Evolutionary conservation across 805 yeast species (phyloP).

Genomic region (Candida sphagnicola): DNA sequence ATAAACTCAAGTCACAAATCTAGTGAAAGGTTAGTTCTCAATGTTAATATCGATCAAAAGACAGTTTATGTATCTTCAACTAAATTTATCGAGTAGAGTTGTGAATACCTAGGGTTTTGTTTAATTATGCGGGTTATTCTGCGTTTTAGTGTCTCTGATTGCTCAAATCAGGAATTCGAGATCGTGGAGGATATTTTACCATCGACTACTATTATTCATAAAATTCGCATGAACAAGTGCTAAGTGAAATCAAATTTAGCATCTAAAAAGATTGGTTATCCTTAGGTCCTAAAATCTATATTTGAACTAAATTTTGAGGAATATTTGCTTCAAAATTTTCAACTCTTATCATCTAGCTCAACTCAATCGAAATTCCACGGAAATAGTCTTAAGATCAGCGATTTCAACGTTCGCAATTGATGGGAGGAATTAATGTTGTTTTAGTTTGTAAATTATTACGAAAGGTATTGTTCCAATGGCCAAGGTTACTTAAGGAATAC

Average conservation of each 20-base stretch:
- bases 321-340: background rate
- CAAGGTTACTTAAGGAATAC: slow-evolving; percentile 1
- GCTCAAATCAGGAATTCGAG: too few species aligned
- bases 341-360: background rate
- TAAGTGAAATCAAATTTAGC: background rate
- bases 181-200: too few species aligned
- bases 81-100: too few species aligned
- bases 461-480: background rate
- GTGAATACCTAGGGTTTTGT: too few species aligned
- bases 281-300: background rate
- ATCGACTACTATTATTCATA: too few species aligned
- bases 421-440: background rate
- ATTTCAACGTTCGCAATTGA: background rate
- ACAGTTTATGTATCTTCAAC: too few species aligned
- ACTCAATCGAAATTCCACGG: background rate
- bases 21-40: too few species aligned
- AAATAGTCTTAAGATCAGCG: background rate
- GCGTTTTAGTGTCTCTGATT: too few species aligned
- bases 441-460: slow-evolving; percentile 1
- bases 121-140: too few species aligned
- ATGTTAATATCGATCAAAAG: too few species aligned
- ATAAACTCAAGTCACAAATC: too few species aligned
- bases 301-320: background rate
- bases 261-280: background rate
- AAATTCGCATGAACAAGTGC: too few species aligned